Conservation (phyloP, 352 stramenopile species). For the Phytophthora citricola region DNA sequence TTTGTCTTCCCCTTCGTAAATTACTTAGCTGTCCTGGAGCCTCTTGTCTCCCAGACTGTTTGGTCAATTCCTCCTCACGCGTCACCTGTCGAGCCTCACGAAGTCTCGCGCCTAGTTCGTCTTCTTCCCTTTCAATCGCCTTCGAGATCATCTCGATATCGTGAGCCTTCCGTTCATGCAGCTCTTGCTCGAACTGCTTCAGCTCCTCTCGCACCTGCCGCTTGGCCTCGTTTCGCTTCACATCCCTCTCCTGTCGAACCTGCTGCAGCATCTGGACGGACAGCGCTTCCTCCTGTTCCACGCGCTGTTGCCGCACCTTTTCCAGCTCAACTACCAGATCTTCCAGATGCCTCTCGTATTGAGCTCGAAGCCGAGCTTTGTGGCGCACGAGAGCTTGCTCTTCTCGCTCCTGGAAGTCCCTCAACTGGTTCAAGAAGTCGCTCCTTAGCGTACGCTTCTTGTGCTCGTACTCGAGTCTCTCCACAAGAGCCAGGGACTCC, state of each 20-base stretch:
- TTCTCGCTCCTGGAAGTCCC: conserved; percentile 75
- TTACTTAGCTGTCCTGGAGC: not conserved
- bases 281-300: conserved; percentile 70
- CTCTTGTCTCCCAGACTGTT: conserved; percentile 7
- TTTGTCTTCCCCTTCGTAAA: conserved; percentile 4
- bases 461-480: conserved; percentile 77
- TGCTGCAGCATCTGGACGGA: conserved; percentile 57
- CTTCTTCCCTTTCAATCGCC: conserved; percentile 56
- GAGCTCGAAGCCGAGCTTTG: conserved; percentile 68
- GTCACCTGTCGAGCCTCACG: conserved; percentile 43
- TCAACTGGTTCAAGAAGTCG: conserved; percentile 71
- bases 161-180: conserved; percentile 53
- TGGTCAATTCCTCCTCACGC: conserved; percentile 49
- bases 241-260: conserved; percentile 59
- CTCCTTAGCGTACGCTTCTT: conserved; percentile 67
- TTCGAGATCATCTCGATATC: conserved; percentile 50
- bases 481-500: conserved; percentile 55
- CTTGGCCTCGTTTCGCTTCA: conserved; percentile 54
- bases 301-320: conserved; percentile 52
- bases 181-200: conserved; percentile 51
- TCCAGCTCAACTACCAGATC: conserved; percentile 71
- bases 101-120: conserved; percentile 36
- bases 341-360: conserved; percentile 71
- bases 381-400: conserved; percentile 67
- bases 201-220: conserved; percentile 57